phyloP scores from a whole-genome alignment of 1,284 basidiomycete genomes.

The Acaromyces ingoldii region DNA sequence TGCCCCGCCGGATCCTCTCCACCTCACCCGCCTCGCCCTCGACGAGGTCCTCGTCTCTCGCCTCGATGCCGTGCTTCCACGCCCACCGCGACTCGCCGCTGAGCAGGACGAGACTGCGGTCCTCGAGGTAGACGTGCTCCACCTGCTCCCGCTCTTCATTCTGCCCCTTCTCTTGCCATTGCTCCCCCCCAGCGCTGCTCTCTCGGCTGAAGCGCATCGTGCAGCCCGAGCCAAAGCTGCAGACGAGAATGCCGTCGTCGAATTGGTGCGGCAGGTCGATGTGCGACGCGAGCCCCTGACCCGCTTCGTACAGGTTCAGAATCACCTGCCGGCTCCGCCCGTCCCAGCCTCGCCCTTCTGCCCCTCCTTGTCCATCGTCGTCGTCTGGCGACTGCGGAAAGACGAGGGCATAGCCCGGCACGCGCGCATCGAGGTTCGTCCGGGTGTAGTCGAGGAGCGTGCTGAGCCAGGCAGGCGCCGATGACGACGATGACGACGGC shows the following conservation, averaged over 20 bases:
- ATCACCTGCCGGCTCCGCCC: conserved; percentile 50
- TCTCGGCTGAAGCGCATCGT: conserved; percentile 32
- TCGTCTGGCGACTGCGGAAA: no score
- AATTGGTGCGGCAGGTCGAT: conserved; percentile 55
- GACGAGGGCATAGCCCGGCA: no score
- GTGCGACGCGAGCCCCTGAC: conserved; percentile 54
- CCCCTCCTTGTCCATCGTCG: no score
- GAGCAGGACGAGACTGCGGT: conserved; percentile 50
- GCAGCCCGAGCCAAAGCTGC: conserved; percentile 28
- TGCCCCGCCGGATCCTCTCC: conserved; percentile 7
- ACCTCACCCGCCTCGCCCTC: neutral
- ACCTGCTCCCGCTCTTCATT: neutral
- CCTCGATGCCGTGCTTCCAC: conserved; percentile 55
- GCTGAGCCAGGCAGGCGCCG: no score
- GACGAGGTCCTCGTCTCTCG: conserved; percentile 15
- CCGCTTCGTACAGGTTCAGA: conserved; percentile 54
- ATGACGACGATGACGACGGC: no score
- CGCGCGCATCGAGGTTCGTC: no score
- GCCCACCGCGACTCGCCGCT: conserved; percentile 53
- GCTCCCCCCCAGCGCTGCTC: neutral
- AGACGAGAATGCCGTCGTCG: conserved; percentile 44
- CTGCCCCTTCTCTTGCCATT: neutral
- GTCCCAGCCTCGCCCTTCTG: no score
- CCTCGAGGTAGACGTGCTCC: neutral
- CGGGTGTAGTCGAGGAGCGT: no score